A percentile compares a stretch with the other conserved stretches of the same genome.
phyloP scores from a whole-genome alignment of 495 filamentous ascomycete species.

The Viridothelium virens region DNA sequence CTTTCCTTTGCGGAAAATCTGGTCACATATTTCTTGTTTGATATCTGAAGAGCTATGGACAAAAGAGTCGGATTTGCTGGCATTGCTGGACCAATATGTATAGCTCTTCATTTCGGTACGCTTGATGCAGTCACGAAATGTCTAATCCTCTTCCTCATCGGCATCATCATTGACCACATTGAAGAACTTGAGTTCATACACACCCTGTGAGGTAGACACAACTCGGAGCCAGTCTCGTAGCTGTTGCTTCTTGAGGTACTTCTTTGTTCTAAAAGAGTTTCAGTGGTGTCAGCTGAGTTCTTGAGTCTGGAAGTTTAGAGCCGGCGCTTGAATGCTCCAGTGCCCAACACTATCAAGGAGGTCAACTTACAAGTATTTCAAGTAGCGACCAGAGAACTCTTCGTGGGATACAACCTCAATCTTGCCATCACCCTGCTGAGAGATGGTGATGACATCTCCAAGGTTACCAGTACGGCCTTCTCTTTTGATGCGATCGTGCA shows the following conservation, averaged over 20 bases:
- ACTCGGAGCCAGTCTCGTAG: constrained; percentile 99
- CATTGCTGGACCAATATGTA: not conserved
- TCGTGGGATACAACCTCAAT: constrained; percentile 96
- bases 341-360: not conserved
- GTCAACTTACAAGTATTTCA: constrained; percentile 90
- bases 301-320: not conserved
- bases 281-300: not conserved
- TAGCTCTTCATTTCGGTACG: not conserved
- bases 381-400: constrained; percentile 94
- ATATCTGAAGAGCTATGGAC: not conserved
- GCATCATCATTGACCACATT: constrained; percentile 97
- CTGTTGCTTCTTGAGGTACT: constrained; percentile 99
- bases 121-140: not conserved
- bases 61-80: not conserved
- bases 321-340: not conserved
- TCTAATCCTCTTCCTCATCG: constrained; percentile 97
- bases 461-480: constrained; percentile 97
- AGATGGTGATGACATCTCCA: constrained; percentile 86
- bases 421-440: constrained; percentile 86
- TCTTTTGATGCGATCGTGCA: constrained; percentile 99
- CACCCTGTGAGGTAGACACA: constrained; percentile 90
- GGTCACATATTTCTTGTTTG: not conserved
- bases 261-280: constrained; percentile 71
- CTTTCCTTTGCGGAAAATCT: not conserved
- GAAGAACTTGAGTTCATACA: constrained; percentile 99